A percentile compares a stretch with the other conserved stretches of the same genome.
Evolutionary conservation across 2,329 filamentous ascomycete genomes (phyloP).

Genomic region (Claviceps monticola): DNA sequence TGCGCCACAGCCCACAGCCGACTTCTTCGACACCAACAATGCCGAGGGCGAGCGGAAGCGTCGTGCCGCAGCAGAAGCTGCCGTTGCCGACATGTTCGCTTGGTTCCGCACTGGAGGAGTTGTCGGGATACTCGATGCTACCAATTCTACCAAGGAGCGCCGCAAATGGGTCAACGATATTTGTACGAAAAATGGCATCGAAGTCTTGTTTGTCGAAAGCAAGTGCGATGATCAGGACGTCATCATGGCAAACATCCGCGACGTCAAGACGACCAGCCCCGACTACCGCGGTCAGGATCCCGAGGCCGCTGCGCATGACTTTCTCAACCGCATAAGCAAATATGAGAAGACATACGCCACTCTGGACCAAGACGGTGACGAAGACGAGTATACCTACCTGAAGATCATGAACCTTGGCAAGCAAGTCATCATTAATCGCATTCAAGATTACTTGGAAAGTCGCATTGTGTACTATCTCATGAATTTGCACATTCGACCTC

Average conservation of each 20-base stretch:
- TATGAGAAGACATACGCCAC: constrained; percentile 97
- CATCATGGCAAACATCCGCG: constrained; percentile 96
- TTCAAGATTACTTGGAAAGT: constrained; percentile 92
- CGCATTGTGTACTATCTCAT: constrained; percentile 96
- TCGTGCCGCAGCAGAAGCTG: constrained; percentile 77
- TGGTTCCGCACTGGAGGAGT: constrained; percentile 78
- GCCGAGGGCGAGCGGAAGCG: constrained; percentile 80
- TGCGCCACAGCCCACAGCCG: constrained; percentile 79
- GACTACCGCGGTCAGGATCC: constrained; percentile 93
- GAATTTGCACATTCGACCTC: constrained; percentile 93
- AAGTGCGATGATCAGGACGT: constrained; percentile 92
- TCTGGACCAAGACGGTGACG: constrained; percentile 66
- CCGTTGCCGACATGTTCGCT: constrained; percentile 81
- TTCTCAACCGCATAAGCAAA: constrained; percentile 85
- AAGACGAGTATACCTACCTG: constrained; percentile 80
- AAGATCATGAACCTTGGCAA: constrained; percentile 95
- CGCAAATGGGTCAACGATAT: constrained; percentile 82
- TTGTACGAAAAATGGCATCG: constrained; percentile 62
- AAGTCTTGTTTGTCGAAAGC: constrained; percentile 91
- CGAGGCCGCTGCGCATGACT: constrained; percentile 79
- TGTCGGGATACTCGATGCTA: constrained; percentile 90
- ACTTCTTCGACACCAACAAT: constrained; percentile 91
- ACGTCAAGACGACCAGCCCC: constrained; percentile 92
- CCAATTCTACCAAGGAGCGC: constrained; percentile 84
- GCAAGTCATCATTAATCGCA: constrained; percentile 95